A percentile compares a stretch with the other conserved stretches of the same genome.
These are phyloP conservation scores for Penicillium digitatum DNA, from an alignment of 2,329 filamentous ascomycete genomes.

Conservation along the genomic window DNA sequence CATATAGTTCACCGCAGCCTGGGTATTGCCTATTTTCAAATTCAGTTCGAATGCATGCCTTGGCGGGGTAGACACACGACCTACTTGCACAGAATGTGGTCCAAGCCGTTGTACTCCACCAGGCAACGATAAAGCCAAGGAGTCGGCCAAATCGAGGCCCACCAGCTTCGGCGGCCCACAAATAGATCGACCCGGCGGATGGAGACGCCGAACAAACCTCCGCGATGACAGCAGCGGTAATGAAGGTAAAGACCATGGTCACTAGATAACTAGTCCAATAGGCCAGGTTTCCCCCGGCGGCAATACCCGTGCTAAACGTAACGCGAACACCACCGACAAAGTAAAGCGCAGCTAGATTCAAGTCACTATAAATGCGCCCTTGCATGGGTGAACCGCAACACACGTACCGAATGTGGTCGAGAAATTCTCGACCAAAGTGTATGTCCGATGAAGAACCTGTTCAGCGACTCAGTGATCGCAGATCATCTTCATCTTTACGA, in stretches of 20 bases:
- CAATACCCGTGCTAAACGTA: conserved; percentile 60
- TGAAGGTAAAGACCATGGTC: conserved; percentile 58
- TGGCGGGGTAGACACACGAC: conserved; percentile 2
- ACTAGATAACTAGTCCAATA: conserved; percentile 62
- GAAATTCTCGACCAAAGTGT: conserved; percentile 57
- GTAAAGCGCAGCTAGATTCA: conserved; percentile 53
- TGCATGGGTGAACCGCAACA: background rate
- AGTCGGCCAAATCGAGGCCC: conserved; percentile 54
- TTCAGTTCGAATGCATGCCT: conserved; percentile 1
- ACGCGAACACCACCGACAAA: conserved; percentile 59
- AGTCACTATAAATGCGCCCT: background rate
- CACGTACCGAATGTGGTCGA: conserved; percentile 55
- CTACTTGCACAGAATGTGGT: conserved; percentile 55
- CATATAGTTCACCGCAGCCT: conserved; percentile 52
- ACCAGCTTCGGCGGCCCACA: conserved; percentile 59
- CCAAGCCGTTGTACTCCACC: conserved; percentile 62
- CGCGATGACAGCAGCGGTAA: conserved; percentile 58
- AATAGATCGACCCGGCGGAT: conserved; percentile 57
- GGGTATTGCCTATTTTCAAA: conserved; percentile 44
- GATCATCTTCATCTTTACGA: background rate
- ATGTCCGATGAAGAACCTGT: conserved; percentile 56
- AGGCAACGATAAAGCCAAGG: conserved; percentile 59
- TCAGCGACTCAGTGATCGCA: conserved; percentile 10
- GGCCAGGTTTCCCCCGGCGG: conserved; percentile 57
- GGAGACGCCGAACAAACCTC: conserved; percentile 59